phyloP scores from a whole-genome alignment of 345 rosid species.

The Schrenkiella parvula region DNA sequence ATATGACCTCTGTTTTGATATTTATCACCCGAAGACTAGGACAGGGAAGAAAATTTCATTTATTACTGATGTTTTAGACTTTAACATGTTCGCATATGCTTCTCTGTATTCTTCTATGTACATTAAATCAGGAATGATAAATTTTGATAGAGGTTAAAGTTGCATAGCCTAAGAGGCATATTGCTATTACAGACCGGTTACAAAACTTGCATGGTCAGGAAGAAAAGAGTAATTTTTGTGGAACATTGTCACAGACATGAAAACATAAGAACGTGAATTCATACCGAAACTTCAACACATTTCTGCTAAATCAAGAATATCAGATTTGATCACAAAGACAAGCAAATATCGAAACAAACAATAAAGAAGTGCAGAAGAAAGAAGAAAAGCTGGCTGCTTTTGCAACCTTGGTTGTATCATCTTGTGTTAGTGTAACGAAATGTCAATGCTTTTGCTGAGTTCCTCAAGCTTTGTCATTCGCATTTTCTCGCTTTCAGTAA shows the following conservation, averaged over 20 bases:
- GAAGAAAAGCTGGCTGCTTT: constrained; percentile 11
- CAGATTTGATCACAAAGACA: constrained; percentile 2
- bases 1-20: too few relatives aligned
- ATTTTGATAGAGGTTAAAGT: neutral
- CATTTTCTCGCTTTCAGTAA: constrained; percentile 68
- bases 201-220: neutral
- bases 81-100: neutral
- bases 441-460: constrained; percentile 66
- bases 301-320: constrained; percentile 5
- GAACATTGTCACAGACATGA: neutral
- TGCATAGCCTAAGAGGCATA: neutral
- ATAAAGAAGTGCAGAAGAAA: constrained; percentile 22
- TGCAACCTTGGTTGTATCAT: neutral
- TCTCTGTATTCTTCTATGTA: neutral
- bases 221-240: neutral
- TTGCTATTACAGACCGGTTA: neutral
- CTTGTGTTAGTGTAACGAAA: constrained; percentile 18
- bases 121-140: neutral
- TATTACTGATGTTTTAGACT: constrained; percentile 35
- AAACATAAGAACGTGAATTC: constrained; percentile 6
- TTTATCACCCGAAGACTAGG: too few relatives aligned
- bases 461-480: constrained; percentile 91
- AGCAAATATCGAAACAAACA: constrained; percentile 11
- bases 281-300: neutral
- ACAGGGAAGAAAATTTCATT: too few relatives aligned